These are phyloP conservation scores for Talaromyces sp. DNA, from an alignment of 2,329 filamentous ascomycete species.

Conservation along the genomic window DNA sequence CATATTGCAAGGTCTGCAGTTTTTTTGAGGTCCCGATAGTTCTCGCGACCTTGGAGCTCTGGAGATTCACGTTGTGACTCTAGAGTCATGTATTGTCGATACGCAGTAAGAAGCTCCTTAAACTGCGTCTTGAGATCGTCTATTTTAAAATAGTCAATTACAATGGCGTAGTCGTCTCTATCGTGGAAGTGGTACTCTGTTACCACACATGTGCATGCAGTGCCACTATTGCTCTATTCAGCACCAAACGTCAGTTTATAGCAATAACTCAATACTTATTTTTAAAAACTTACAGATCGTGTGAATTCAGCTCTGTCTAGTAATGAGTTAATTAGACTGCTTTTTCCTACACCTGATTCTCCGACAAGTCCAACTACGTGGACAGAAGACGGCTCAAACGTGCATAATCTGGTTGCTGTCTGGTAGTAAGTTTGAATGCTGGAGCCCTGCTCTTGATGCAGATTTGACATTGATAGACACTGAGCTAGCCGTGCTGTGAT, in stretches of 20 bases:
- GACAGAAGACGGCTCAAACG: background rate
- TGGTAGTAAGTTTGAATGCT: constrained; percentile 1
- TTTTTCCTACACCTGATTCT: constrained; percentile 6
- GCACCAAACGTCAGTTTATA: background rate
- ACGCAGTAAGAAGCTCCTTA: constrained; percentile 1
- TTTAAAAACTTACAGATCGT: background rate
- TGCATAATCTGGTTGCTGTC: constrained; percentile 1
- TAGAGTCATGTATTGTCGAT: background rate
- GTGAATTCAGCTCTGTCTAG: constrained; percentile 4
- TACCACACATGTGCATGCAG: constrained; percentile 6
- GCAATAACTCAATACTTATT: no score
- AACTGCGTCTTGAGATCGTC: constrained; percentile 1
- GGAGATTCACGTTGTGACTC: background rate
- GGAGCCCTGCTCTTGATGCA: background rate
- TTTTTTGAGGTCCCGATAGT: background rate
- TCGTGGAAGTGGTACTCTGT: constrained; percentile 8
- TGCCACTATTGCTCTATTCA: constrained; percentile 3
- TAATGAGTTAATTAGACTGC: constrained; percentile 7
- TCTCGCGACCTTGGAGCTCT: no score
- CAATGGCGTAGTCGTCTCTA: constrained; percentile 2
- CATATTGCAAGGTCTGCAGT: constrained; percentile 1
- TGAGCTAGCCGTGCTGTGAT: background rate
- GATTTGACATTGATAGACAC: background rate
- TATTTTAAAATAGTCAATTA: constrained; percentile 2
- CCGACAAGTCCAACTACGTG: constrained; percentile 6